Base-by-base conservation (phyloP, 306 rosid species). In the Trifolium dubium region DNA sequence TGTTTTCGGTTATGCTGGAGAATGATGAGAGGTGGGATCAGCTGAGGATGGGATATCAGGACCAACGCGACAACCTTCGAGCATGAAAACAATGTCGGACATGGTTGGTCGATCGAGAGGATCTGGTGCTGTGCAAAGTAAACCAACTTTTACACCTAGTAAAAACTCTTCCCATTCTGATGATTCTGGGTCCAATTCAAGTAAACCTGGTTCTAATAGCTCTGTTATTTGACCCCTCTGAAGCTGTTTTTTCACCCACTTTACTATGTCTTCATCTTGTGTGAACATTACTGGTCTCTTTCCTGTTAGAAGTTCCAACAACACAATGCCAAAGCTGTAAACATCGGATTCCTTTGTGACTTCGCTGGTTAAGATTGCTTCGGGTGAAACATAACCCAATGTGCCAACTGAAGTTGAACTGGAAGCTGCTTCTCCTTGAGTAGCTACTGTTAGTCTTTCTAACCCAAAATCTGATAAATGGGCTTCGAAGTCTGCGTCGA, bases 51-150 rank as follows among this genome's bases (percentile, higher is more conserved):
- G 91, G 66, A 89, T 88, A 15, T 93, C 97, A 0, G 98, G 93
- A 8, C 97, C 92, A 8, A 89, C 97, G 30, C 98, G 93, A 77
- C 98, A 93, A 2, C 98, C 98, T 84, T 93, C 98, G 6, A 93
- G 96, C 98, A 93, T 93, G 97, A 93, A 93, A 54, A 93, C 97
- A n/a, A 93, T 89, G 72, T 93, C 98, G 0, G 93, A 85, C 98
- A 93, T 93, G 19, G 97, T 86, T 68, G 98, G 98, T 8, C 98
- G 92, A 50, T 91, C 97, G 3, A 87, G 85, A 12, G 97, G 97
- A 79, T 93, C 97, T 0, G 97, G 97, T 30, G 97, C 97, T 2
- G 97, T 93, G 85, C 98, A 91, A 1, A 93, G 98, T 58, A 93
- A 83, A 8, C 93, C 98, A 3, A 93, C 98, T 78, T 93, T 93